Evolutionary conservation across 768 basidiomycete species (phyloP).

Genomic region (Pleurotus tuoliensis): DNA sequence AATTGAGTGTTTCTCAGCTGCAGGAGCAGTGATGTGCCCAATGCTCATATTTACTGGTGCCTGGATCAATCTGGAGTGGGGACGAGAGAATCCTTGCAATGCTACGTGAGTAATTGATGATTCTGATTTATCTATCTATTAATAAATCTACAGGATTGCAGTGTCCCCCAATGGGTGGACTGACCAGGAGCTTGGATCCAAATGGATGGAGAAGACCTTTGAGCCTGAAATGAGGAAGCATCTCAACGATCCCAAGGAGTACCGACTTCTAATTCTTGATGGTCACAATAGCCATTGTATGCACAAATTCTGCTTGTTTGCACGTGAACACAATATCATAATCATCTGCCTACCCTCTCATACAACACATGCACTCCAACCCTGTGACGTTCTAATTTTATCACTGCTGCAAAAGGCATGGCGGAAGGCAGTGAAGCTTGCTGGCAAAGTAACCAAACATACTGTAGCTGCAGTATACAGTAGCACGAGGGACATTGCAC

Average conservation of each 20-base stretch:
- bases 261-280: slow-evolving; percentile 16
- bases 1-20: slow-evolving; percentile 34
- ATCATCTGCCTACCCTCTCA: slow-evolving; percentile 19
- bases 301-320: slow-evolving; percentile 10
- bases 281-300: slow-evolving; percentile 17
- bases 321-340: slow-evolving; percentile 11
- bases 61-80: slow-evolving; percentile 11
- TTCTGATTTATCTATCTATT: not conserved
- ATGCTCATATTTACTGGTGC: slow-evolving; percentile 7
- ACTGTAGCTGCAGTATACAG: too few species aligned
- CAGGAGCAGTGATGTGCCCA: slow-evolving; percentile 19
- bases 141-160: not conserved
- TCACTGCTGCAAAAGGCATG: slow-evolving; percentile 23
- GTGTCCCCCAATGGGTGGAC: slow-evolving; percentile 20
- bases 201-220: slow-evolving; percentile 16
- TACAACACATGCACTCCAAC: slow-evolving; percentile 18
- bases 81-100: slow-evolving; percentile 13
- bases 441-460: too few species aligned
- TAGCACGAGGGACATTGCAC: slow-evolving; percentile 3
- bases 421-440: slow-evolving; percentile 7
- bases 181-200: slow-evolving; percentile 12
- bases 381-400: slow-evolving; percentile 25
- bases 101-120: slow-evolving; percentile 10
- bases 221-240: slow-evolving; percentile 6
- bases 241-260: not conserved